Base-by-base conservation (phyloP, 176 grass and related monocot species). In the Oryza glaberrima region DNA sequence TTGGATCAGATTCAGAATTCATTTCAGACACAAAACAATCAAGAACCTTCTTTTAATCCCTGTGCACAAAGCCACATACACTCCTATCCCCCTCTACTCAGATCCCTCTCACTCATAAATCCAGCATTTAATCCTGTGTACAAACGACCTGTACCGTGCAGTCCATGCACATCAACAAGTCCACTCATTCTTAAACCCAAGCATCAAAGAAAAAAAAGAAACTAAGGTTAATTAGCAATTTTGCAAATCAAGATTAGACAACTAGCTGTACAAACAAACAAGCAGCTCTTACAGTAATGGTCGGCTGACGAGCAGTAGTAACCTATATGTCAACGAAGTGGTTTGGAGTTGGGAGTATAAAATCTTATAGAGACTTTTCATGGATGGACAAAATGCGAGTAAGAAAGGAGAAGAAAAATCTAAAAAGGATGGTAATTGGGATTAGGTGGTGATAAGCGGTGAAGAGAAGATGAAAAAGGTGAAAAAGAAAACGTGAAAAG, bases 331-430 rank as follows among this genome's bases (percentile, higher is more conserved):
- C 75, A 87, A 84, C 63, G 80, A 41, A 35, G 70, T 77, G 43
- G 43, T 89, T 81, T 60, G 77, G 69, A 73, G 30, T 89, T 76
- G 35, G 78, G 70, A 75, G 32, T 66, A 61, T 76, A 69, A 61
- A 78, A 80, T 84, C 87, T 88, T 67, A 28, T 65, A 82, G 43
- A 48, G 61, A 81, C 87, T 87, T 83, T 56, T 83, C 80, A 79
- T 69, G 45, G 40, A 86, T 79, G 58, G 67, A 72, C 52, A 84
- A 17, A 70, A 78, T 58, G 78, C 61, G 82, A 80, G 71, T 46
- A 76, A 30, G 70, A 73, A 63, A 41, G 38, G 38, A 34, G 17
- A 44, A 60, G 78, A 25, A 81, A 77, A 75, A 66, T 35, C 72
- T 86, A 83, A 76, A 54, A 44, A 65, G 40, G 3, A 67, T 68